Evolutionary conservation across 129 eudicot genomes (phyloP), one percentile per base, ranked within the genome.

Genomic region (Logfia minima): DNA sequence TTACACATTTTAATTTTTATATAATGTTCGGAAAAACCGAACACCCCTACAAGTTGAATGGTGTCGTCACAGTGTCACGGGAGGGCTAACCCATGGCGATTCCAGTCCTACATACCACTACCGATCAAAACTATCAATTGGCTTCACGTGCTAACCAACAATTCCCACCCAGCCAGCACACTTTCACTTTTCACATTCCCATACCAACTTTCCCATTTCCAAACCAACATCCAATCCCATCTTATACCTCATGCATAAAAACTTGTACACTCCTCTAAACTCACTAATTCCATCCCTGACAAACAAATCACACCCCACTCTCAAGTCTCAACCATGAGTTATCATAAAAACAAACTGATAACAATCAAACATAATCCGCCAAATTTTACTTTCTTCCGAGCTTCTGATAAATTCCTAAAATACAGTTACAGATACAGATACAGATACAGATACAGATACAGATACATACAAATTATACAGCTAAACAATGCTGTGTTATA

Each of bases 401-500:
- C 60, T 66, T 80, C 78, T 72, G 77, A 78, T 48, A 34, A 62
- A 21, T 34, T 41, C 58, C 56, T 39, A 48, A 48, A 48, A 8
- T 77, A 76, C 5, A 60, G 43, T 34, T 3, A 24, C 26, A 24
- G 26, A 24, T 24, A 24, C 26, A 24, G 26, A 24, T 24, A 41
- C 5, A 60, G 43, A 53, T 3, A 24, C 26, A 24, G 26, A 24
- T 24, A 24, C 26, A 24, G 26, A 24, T 24, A 41, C 51, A 68
- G 2, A 48, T 17, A 59, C 16, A 21, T 59, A 21, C 31, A 6
- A 59, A 26, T 63, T 63, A 3, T 63, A 63, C 68, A 11, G 4
- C 14, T 64, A 4, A 8, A 70, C 11, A 41, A 82, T 69, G 74
- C 83, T 93, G 93, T 93, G 98, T 68, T 94, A 91, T 76, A 86